A percentile compares a stretch with the other conserved stretches of the same genome.
These are phyloP conservation scores for Hippophae gyantsensis DNA, from an alignment of 306 rosid genomes.

Conservation along the genomic window DNA sequence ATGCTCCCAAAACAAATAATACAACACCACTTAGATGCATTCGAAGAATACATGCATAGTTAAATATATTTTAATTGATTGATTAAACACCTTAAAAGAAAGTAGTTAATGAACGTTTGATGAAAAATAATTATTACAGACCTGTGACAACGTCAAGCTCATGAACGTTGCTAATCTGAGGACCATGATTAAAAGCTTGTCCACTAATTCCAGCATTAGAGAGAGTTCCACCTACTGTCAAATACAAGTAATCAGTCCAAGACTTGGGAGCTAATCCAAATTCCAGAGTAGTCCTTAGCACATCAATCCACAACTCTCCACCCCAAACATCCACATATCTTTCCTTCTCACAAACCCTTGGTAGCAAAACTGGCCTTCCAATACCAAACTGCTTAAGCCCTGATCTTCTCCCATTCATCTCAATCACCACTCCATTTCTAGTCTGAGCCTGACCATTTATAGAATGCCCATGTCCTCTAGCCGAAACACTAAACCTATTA, in stretches of 20 bases:
- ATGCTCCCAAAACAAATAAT: no score
- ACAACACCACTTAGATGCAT: no score
- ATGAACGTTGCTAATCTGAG: conserved; percentile 69
- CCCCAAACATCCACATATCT: conserved; percentile 88
- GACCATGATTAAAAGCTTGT: conserved; percentile 87
- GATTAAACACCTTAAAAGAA: background rate
- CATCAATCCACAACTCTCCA: conserved; percentile 80
- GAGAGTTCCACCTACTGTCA: conserved; percentile 91
- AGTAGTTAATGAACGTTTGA: background rate
- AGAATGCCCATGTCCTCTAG: conserved; percentile 95
- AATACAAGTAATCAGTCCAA: conserved; percentile 89
- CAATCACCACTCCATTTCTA: conserved; percentile 56
- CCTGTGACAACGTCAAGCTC: conserved; percentile 94
- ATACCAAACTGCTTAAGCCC: background rate
- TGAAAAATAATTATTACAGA: background rate
- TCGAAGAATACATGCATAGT: no score
- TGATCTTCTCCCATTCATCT: conserved; percentile 43
- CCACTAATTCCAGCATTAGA: conserved; percentile 95
- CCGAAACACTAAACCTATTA: conserved; percentile 47
- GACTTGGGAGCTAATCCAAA: conserved; percentile 80
- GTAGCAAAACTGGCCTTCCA: background rate
- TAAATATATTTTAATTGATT: no score
- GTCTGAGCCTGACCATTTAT: conserved; percentile 79
- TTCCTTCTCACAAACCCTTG: conserved; percentile 30
- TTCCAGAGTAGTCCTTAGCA: conserved; percentile 41